Percentiles rank a stretch among this genome's conserved stretches.
These are phyloP conservation scores for Cercospora beticola DNA, from an alignment of 2,329 filamentous ascomycete species.

Conservation along the genomic window DNA sequence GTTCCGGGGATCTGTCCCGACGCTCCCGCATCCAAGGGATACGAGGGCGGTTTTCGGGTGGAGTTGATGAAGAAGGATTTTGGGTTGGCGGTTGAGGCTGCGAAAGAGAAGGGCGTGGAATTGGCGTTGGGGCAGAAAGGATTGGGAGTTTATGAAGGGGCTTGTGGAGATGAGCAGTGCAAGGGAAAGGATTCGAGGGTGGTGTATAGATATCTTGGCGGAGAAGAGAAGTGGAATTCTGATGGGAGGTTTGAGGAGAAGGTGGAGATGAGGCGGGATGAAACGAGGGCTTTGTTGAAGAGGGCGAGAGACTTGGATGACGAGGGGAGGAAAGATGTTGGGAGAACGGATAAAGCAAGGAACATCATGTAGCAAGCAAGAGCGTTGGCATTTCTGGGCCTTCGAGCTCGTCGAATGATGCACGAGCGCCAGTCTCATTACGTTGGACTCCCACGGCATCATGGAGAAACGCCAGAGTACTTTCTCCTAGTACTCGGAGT, in stretches of 20 bases:
- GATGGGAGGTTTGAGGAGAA: conserved; percentile 29
- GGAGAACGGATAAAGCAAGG: conserved; percentile 2
- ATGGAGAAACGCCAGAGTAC: neutral
- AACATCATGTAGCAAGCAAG: conserved; percentile 5
- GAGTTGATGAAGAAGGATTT: conserved; percentile 63
- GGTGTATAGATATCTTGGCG: conserved; percentile 57
- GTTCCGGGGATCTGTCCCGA: conserved; percentile 52
- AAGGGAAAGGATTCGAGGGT: conserved; percentile 58
- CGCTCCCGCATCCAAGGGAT: conserved; percentile 51
- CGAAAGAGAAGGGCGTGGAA: conserved; percentile 52
- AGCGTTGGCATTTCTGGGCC: neutral
- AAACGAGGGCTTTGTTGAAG: conserved; percentile 30
- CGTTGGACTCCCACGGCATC: neutral
- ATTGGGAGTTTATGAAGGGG: conserved; percentile 53
- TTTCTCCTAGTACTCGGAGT: neutral
- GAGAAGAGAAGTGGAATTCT: conserved; percentile 51
- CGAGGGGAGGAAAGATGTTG: conserved; percentile 12
- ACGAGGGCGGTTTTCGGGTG: conserved; percentile 58
- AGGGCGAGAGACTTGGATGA: conserved; percentile 24
- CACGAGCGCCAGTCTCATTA: neutral
- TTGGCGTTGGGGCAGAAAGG: conserved; percentile 54
- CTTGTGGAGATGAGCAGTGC: conserved; percentile 53
- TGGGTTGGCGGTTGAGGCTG: conserved; percentile 55
- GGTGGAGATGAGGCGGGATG: conserved; percentile 33
- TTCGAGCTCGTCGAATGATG: neutral